Conservation (phyloP, 495 filamentous ascomycete species). For the Talaromyces proteolyticus region DNA sequence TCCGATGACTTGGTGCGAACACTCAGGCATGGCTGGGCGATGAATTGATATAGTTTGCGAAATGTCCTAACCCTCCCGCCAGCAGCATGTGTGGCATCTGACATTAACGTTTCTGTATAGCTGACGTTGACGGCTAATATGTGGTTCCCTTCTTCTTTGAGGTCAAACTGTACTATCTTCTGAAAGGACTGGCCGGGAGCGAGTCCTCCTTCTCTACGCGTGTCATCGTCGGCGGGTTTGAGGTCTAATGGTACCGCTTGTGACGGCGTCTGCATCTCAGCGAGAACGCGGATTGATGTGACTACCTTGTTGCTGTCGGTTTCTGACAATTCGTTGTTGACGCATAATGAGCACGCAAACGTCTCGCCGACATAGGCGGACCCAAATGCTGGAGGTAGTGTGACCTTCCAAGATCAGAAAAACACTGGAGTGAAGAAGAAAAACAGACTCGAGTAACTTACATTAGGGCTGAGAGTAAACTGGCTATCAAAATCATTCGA, state of each 20-base stretch:
- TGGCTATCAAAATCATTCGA: conserved; percentile 36
- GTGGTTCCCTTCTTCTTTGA: conserved; percentile 92
- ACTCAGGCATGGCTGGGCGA: conserved; percentile 80
- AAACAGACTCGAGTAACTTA: conserved; percentile 17
- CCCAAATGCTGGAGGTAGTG: conserved; percentile 88
- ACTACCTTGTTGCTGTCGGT: conserved; percentile 46
- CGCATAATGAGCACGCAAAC: conserved; percentile 89
- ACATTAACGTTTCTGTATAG: conserved; percentile 63
- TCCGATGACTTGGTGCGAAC: conserved; percentile 82
- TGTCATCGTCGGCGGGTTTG: conserved; percentile 27
- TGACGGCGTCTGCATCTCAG: conserved; percentile 91
- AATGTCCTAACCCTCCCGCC: conserved; percentile 75
- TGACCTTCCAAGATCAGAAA: conserved; percentile 45
- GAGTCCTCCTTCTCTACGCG: conserved; percentile 39
- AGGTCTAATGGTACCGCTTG: conserved; percentile 53
- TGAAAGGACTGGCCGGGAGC: conserved; percentile 67
- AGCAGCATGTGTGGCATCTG: conserved; percentile 50
- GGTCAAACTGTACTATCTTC: conserved; percentile 75
- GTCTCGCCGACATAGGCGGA: conserved; percentile 94
- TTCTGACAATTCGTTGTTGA: conserved; percentile 72
- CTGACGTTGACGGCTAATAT: conserved; percentile 91
- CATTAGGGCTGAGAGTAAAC: conserved; percentile 58
- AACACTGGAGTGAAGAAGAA: neutral
- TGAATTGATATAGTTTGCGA: conserved; percentile 94
- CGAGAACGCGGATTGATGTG: conserved; percentile 72